These are phyloP conservation scores for Solanum corneliomulleri DNA, from an alignment of 257 asterid genomes.

Conservation along the genomic window DNA sequence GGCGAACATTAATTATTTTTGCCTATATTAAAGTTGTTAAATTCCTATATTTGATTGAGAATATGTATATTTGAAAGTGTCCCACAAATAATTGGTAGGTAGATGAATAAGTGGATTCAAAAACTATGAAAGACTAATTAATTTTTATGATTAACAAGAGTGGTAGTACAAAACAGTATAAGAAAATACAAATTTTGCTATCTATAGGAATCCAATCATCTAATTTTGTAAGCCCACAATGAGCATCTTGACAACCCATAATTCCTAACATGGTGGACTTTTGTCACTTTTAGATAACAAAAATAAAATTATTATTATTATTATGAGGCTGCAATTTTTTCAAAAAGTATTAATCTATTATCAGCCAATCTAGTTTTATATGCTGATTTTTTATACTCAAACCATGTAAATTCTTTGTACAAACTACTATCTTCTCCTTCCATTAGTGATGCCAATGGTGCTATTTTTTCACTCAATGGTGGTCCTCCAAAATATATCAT, in stretches of 20 bases:
- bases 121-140: neutral
- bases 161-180: neutral
- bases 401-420: constrained; percentile 65
- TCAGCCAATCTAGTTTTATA: constrained; percentile 43
- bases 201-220: neutral
- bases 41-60: neutral
- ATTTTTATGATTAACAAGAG: neutral
- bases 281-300: neutral
- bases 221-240: neutral
- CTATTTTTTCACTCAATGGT: constrained; percentile 53
- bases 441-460: constrained; percentile 45
- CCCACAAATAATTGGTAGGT: neutral
- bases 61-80: neutral
- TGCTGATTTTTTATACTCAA: constrained; percentile 45
- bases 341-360: constrained; percentile 44
- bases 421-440: constrained; percentile 47
- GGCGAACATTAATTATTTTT: neutral
- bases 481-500: constrained; percentile 68
- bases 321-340: constrained; percentile 35
- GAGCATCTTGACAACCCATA: neutral
- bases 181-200: neutral
- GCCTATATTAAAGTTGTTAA: neutral
- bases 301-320: neutral
- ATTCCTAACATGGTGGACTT: neutral
- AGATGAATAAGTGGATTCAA: neutral